phyloP scores from a whole-genome alignment of 495 filamentous ascomycete species.

The Tuber borchii region DNA sequence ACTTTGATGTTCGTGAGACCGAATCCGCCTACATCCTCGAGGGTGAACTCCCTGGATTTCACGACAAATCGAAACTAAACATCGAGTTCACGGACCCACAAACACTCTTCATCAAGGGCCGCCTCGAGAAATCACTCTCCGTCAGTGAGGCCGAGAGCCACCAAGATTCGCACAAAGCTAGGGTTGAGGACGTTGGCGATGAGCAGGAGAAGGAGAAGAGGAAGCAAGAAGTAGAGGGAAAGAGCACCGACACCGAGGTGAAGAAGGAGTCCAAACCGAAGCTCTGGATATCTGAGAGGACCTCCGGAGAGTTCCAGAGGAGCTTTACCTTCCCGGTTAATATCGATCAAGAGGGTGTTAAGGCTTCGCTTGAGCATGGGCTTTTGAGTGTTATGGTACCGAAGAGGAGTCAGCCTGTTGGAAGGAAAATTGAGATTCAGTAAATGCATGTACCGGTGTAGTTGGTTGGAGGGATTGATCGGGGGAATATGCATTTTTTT shows the following conservation, averaged over 20 bases:
- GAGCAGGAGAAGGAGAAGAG: not conserved
- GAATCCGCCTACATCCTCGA: constrained; percentile 67
- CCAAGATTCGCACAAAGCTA: constrained; percentile 13
- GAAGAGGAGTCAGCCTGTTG: constrained; percentile 56
- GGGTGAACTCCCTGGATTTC: constrained; percentile 76
- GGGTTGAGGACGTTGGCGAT: not conserved
- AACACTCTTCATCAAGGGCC: constrained; percentile 69
- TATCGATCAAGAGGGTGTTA: constrained; percentile 71
- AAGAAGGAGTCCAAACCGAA: constrained; percentile 45
- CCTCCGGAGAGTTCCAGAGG: constrained; percentile 69
- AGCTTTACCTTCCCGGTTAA: constrained; percentile 67
- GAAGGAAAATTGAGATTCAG: constrained; percentile 55
- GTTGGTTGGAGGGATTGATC: not conserved
- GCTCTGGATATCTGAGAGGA: constrained; percentile 77
- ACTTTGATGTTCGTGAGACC: constrained; percentile 74
- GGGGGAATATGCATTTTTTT: not conserved
- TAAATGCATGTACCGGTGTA: constrained; percentile 38
- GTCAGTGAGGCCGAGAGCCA: constrained; percentile 17
- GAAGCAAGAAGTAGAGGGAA: constrained; percentile 25
- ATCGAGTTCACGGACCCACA: constrained; percentile 79
- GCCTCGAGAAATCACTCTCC: constrained; percentile 50
- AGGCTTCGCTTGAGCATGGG: constrained; percentile 67
- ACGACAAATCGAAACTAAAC: constrained; percentile 51
- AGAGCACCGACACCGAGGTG: constrained; percentile 36
- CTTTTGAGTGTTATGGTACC: constrained; percentile 66